Evolutionary conservation across 2,329 filamentous ascomycete species (phyloP), one percentile per base, ranked within the genome.

Genomic region (Scortechinia acanthostroma): DNA sequence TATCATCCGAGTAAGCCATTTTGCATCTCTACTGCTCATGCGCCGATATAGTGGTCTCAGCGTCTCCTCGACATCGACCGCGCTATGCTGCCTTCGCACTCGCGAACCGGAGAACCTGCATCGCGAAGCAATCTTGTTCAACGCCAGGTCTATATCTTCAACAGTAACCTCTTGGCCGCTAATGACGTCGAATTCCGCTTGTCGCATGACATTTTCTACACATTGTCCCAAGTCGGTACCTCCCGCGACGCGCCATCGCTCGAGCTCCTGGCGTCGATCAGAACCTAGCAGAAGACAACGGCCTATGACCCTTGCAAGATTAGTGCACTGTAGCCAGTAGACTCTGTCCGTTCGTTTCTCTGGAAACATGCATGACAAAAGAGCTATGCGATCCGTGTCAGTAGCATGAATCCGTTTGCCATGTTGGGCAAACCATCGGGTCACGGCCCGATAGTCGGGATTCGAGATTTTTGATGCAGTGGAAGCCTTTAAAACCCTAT

Each of bases 1-100:
- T 4, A 95, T 70, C 22, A 96, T 68, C 3, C 91, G 76, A 0
- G 87, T 87, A 10, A 95, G 71, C 91, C 91, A 96, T 63, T 95
- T 95, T n/a, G n/a, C n/a, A n/a, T n/a, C n/a, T n/a, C n/a, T n/a
- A n/a, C n/a, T n/a, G 3, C 83, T 85, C 56, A 95, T 87, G 37
- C 70, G 69, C 2, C 87, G 77, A 42, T 70, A 69, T 6, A 89
- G 57, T 4, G 77, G 74, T 22, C 63, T 66, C 53, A 86, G 86
- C 1, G 91, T 56, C 0, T 59, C 20, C 35, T 40, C 10, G 20
- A n/a, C 25, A 10, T 30, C 25, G 25, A 10, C 25, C 10, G 25
- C 10, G 10, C 25, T 30, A 10, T 57, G 17, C 69, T 68, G 1
- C 91, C 59, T 3, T 71, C 58, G 3, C 65, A 61, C 19, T 69